Conservation (phyloP, 2,329 filamentous ascomycete genomes). For the Claviceps purpurea region DNA sequence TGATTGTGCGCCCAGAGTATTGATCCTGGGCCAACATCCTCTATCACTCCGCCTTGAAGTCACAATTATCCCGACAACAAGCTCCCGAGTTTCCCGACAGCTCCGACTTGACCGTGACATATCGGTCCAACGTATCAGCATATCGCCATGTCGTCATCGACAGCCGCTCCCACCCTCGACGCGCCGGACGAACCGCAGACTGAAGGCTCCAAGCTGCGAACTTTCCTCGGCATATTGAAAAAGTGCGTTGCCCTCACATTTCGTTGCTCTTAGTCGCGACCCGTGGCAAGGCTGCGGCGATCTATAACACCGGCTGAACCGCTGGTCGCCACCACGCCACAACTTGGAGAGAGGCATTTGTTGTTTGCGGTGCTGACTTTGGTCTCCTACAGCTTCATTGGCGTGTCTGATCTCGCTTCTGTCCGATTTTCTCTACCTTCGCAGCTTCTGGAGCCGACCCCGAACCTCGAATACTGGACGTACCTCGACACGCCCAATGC, state of each 20-base stretch:
- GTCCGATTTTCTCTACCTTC: slow-evolving; percentile 94
- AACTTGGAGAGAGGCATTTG: not conserved
- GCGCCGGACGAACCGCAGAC: slow-evolving; percentile 40
- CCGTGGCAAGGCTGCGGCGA: too few relatives aligned
- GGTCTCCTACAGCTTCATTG: slow-evolving; percentile 59
- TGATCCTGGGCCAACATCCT: not conserved
- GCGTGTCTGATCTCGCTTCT: slow-evolving; percentile 86
- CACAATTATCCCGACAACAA: not conserved
- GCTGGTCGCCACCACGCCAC: too few relatives aligned
- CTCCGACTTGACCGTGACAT: not conserved
- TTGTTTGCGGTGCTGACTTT: slow-evolving; percentile 1
- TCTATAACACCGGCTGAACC: not conserved
- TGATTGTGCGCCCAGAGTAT: too few relatives aligned
- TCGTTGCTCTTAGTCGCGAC: not conserved
- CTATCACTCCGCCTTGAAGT: not conserved
- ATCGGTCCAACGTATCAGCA: not conserved
- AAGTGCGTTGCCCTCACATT: slow-evolving; percentile 47
- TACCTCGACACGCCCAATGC: slow-evolving; percentile 92
- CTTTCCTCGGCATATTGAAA: slow-evolving; percentile 74
- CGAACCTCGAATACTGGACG: slow-evolving; percentile 98
- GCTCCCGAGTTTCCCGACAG: not conserved
- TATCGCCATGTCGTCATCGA: slow-evolving; percentile 24
- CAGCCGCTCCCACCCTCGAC: slow-evolving; percentile 19
- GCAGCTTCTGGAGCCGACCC: slow-evolving; percentile 87
- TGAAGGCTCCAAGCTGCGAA: slow-evolving; percentile 79